Percentiles rank a stretch among this genome's conserved stretches.
Evolutionary conservation across 2,329 filamentous ascomycete genomes (phyloP).

Genomic region (Xylaria sp.): DNA sequence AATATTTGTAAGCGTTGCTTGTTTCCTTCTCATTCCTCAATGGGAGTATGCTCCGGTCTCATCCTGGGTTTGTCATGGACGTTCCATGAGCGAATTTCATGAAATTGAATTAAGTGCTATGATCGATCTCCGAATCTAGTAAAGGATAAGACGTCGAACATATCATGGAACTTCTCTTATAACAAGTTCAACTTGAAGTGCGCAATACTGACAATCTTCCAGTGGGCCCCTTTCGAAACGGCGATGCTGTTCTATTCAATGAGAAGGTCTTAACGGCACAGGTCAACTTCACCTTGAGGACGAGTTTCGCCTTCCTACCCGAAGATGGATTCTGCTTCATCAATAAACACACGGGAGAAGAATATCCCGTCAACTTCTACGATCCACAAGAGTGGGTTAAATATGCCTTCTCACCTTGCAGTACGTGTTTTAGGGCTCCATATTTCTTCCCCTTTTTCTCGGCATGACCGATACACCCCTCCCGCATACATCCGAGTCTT

Average conservation of each 20-base stretch:
- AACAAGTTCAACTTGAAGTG: neutral
- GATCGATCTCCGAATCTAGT: neutral
- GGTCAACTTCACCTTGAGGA: constrained; percentile 87
- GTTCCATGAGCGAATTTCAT: neutral
- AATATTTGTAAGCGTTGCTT: constrained; percentile 48
- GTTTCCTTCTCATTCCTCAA: neutral
- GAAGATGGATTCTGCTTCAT: constrained; percentile 85
- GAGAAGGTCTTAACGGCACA: constrained; percentile 85
- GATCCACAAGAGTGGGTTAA: constrained; percentile 73
- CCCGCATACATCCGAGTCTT: neutral
- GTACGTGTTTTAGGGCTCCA: constrained; percentile 1
- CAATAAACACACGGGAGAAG: constrained; percentile 72
- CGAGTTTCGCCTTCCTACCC: constrained; percentile 77
- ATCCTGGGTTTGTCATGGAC: neutral
- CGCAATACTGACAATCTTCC: constrained; percentile 36
- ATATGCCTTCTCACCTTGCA: constrained; percentile 71
- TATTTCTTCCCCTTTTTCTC: neutral
- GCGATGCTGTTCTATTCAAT: constrained; percentile 86
- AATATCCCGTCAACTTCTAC: constrained; percentile 81
- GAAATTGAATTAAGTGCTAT: neutral
- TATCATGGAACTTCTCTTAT: neutral
- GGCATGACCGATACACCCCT: neutral
- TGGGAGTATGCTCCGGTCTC: neutral
- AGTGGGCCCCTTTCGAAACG: constrained; percentile 78
- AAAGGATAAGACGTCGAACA: neutral